Evolutionary conservation across 805 yeast genomes (phyloP).

Genomic region (Candida taoyuanica): DNA sequence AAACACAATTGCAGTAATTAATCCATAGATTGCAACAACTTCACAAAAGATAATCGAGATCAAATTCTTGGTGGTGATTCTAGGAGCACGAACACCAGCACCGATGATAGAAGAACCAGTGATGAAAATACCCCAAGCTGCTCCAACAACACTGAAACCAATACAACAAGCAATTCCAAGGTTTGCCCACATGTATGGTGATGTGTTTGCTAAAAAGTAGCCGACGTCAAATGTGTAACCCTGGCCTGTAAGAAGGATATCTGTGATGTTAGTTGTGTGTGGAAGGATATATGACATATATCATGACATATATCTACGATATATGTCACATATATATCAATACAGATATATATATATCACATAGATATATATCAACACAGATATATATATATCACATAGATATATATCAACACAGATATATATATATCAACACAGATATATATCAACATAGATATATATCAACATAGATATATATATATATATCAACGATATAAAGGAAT

Average conservation of each 20-base stretch:
- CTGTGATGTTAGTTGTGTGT: conserved; percentile 18
- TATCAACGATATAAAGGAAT: too few species aligned
- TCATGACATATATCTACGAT: too few species aligned
- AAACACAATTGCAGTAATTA: conserved; percentile 96
- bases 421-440: neutral
- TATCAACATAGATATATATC: too few species aligned
- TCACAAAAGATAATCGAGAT: conserved; percentile 98
- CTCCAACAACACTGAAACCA: conserved; percentile 93
- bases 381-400: neutral
- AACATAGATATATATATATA: too few species aligned
- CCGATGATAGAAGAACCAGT: conserved; percentile 94
- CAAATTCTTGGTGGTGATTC: conserved; percentile 95
- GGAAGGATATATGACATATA: too few species aligned
- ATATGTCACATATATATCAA: too few species aligned
- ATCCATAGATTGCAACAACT: conserved; percentile 97
- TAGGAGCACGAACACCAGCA: conserved; percentile 97
- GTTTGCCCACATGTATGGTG: conserved; percentile 97
- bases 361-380: neutral
- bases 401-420: neutral
- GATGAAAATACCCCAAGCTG: conserved; percentile 98
- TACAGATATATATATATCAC: neutral
- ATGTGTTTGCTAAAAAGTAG: conserved; percentile 71
- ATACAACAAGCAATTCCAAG: conserved; percentile 88
- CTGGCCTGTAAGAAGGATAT: conserved; percentile 73
- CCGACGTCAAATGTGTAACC: conserved; percentile 94